Conservation (phyloP, 2,329 filamentous ascomycete genomes). For the Fusarium udum region DNA sequence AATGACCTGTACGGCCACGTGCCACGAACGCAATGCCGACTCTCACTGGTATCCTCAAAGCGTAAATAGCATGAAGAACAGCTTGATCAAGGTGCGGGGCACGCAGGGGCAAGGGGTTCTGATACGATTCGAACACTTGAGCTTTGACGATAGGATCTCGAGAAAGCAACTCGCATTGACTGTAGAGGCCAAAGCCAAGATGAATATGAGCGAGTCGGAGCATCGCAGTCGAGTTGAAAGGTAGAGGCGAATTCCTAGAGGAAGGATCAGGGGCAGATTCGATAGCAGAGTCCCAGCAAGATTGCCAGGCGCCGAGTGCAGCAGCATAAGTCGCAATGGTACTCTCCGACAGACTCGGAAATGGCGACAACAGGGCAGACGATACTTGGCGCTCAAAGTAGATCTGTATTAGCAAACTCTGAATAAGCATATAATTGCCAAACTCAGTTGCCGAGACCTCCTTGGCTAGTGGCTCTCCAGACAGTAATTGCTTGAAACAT, state of each 20-base stretch:
- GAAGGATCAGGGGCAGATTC: neutral
- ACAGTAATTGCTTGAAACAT: neutral
- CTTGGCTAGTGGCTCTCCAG: neutral
- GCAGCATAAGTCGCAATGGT: neutral
- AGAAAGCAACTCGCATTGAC: neutral
- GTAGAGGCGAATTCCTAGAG: neutral
- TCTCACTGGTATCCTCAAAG: constrained; percentile 19
- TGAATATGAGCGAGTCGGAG: neutral
- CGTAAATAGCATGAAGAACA: constrained; percentile 21
- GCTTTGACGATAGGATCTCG: neutral
- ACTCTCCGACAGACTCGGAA: neutral
- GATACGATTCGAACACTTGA: neutral
- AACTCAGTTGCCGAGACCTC: constrained; percentile 14
- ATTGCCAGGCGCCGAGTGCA: neutral
- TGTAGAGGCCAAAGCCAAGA: neutral
- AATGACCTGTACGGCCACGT: constrained; percentile 18
- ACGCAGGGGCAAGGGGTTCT: neutral
- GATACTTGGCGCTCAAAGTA: constrained; percentile 15
- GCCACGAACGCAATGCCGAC: constrained; percentile 27
- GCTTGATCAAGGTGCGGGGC: constrained; percentile 22
- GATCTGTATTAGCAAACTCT: constrained; percentile 19
- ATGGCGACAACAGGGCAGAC: neutral
- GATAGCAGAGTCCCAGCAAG: neutral
- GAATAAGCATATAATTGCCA: constrained; percentile 26
- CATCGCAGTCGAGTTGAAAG: constrained; percentile 2